phyloP scores from a whole-genome alignment of 2,329 filamentous ascomycete species.

The Emmonsiellopsis sp. region DNA sequence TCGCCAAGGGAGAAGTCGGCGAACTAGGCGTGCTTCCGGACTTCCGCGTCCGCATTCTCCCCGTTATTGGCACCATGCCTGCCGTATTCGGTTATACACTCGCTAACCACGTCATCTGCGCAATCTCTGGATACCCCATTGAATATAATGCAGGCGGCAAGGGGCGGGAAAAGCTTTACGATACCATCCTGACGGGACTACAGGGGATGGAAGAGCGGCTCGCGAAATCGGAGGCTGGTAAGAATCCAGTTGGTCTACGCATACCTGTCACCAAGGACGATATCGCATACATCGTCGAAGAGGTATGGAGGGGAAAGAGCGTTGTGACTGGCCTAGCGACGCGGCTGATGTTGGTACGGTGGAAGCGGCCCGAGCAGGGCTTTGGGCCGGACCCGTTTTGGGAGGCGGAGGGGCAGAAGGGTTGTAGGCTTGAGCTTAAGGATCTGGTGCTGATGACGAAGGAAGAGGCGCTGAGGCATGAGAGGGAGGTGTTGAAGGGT shows the following conservation, averaged over 20 bases:
- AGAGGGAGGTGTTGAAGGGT: constrained; percentile 66
- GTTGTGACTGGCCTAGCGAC: constrained; percentile 73
- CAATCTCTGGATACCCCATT: constrained; percentile 67
- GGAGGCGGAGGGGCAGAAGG: constrained; percentile 60
- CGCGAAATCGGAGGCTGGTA: constrained; percentile 44
- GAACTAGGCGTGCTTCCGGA: constrained; percentile 84
- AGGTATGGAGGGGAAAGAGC: constrained; percentile 77
- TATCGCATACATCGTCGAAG: constrained; percentile 79
- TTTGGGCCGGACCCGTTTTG: constrained; percentile 56
- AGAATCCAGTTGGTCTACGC: constrained; percentile 61
- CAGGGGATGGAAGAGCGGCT: constrained; percentile 74
- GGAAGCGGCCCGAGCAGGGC: constrained; percentile 56
- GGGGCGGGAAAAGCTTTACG: constrained; percentile 83
- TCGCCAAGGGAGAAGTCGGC: constrained; percentile 72
- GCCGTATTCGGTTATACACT: constrained; percentile 87
- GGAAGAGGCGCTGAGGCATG: constrained; percentile 73
- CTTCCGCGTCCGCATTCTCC: constrained; percentile 89
- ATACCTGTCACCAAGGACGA: constrained; percentile 71
- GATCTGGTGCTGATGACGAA: constrained; percentile 89
- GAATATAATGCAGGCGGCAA: constrained; percentile 75
- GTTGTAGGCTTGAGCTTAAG: constrained; percentile 56
- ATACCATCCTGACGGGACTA: constrained; percentile 65
- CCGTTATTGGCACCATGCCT: constrained; percentile 93
- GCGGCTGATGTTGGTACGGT: constrained; percentile 69
- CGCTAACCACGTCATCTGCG: constrained; percentile 86